A percentile compares a stretch with the other conserved stretches of the same genome.
phyloP scores from a whole-genome alignment of 345 rosid genomes.

The Eucalyptus fibrosa region DNA sequence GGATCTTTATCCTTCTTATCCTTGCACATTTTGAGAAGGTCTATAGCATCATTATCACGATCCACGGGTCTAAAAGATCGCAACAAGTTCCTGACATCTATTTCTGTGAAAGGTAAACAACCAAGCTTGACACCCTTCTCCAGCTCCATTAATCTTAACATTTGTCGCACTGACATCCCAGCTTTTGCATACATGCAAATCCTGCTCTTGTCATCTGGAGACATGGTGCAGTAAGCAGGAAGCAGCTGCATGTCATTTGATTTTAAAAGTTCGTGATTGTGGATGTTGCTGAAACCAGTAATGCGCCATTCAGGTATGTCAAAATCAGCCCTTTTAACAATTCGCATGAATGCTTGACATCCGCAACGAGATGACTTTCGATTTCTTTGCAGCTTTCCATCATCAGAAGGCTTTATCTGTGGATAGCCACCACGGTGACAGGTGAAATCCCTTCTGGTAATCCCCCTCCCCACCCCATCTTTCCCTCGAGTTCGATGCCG shows the following conservation, averaged over 20 bases:
- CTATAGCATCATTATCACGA: slow-evolving; percentile 36
- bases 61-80: slow-evolving; percentile 43
- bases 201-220: slow-evolving; percentile 39
- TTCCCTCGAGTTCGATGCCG: slow-evolving; percentile 52
- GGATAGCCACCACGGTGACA: slow-evolving; percentile 55
- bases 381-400: slow-evolving; percentile 46
- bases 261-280: slow-evolving; percentile 44
- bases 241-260: slow-evolving; percentile 20
- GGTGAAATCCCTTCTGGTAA: slow-evolving; percentile 52
- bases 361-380: slow-evolving; percentile 52
- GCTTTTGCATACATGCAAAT: slow-evolving; percentile 62
- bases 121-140: slow-evolving; percentile 66
- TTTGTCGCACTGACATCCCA: slow-evolving; percentile 64
- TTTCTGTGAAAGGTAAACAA: slow-evolving; percentile 46
- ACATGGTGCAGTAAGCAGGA: slow-evolving; percentile 38
- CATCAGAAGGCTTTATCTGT: slow-evolving; percentile 33
- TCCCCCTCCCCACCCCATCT: slow-evolving; percentile 54
- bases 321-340: slow-evolving; percentile 44
- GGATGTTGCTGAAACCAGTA: slow-evolving; percentile 43
- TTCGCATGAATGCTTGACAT: slow-evolving; percentile 44
- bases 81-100: slow-evolving; percentile 44
- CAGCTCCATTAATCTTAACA: slow-evolving; percentile 55
- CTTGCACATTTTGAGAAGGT: slow-evolving; percentile 51
- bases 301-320: slow-evolving; percentile 52
- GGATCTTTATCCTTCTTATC: slow-evolving; percentile 35